Percentiles rank a stretch among this genome's conserved stretches.
Evolutionary conservation across 2,329 filamentous ascomycete genomes (phyloP).

Genomic region (Penicillium sp.): DNA sequence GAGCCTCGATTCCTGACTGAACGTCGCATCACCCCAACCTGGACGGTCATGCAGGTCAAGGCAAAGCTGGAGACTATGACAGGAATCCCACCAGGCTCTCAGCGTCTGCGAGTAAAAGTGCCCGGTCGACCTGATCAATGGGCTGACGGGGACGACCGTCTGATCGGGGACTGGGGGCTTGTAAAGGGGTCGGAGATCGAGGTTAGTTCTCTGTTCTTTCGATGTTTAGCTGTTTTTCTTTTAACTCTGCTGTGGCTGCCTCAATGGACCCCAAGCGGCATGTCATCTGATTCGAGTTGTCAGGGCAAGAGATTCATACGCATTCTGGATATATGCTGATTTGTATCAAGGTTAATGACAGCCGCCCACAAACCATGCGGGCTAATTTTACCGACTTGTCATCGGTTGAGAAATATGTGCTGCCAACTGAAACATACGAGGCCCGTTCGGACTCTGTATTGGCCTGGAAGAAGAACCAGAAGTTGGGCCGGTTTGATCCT

Average conservation of each 20-base stretch:
- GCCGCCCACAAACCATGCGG: constrained; percentile 69
- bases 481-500: constrained; percentile 94
- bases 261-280: background rate
- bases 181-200: constrained; percentile 45
- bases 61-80: constrained; percentile 88
- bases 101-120: constrained; percentile 71
- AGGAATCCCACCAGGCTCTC: constrained; percentile 77
- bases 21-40: constrained; percentile 86
- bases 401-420: constrained; percentile 81
- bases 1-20: constrained; percentile 63
- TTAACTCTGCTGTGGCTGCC: background rate
- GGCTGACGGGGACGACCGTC: constrained; percentile 68
- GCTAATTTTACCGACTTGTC: constrained; percentile 79
- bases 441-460: constrained; percentile 82
- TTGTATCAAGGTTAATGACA: constrained; percentile 67
- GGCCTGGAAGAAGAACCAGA: constrained; percentile 92
- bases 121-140: constrained; percentile 60
- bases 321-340: background rate
- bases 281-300: background rate
- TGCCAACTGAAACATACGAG: constrained; percentile 84
- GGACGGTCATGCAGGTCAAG: constrained; percentile 83
- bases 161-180: constrained; percentile 53
- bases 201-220: constrained; percentile 27
- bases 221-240: background rate
- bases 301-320: no score